phyloP scores from a whole-genome alignment of 2,329 filamentous ascomycete species.

The Hypoxylon sp. region DNA sequence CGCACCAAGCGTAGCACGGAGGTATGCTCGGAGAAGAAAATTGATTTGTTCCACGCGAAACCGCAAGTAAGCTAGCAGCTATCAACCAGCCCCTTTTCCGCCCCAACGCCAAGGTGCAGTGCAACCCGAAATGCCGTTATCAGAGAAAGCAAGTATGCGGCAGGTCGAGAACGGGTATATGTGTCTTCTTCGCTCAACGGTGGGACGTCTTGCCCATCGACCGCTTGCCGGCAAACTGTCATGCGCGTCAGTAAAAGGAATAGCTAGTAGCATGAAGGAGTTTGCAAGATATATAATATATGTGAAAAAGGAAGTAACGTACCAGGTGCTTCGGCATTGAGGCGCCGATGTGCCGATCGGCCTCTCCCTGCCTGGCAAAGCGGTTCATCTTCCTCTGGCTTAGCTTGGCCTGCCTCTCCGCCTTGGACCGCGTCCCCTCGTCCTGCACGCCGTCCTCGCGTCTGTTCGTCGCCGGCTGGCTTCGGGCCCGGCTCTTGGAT shows the following conservation, averaged over 20 bases:
- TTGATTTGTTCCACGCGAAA: background rate
- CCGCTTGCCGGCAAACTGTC: slow-evolving; percentile 85
- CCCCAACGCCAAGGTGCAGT: slow-evolving; percentile 26
- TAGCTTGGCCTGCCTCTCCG: slow-evolving; percentile 86
- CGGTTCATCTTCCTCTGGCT: slow-evolving; percentile 98
- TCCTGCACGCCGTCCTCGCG: slow-evolving; percentile 79
- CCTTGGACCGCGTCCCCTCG: slow-evolving; percentile 73
- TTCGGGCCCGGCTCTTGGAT: slow-evolving; percentile 76
- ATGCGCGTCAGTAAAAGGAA: slow-evolving; percentile 45
- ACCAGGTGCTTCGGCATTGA: slow-evolving; percentile 91
- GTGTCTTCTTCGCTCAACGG: slow-evolving; percentile 56
- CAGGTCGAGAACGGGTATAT: background rate
- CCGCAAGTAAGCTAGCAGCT: slow-evolving; percentile 5
- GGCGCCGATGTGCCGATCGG: slow-evolving; percentile 86
- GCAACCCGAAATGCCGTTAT: slow-evolving; percentile 20
- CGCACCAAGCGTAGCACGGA: background rate
- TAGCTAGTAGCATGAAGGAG: slow-evolving; percentile 1
- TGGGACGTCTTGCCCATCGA: slow-evolving; percentile 88
- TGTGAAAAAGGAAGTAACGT: slow-evolving; percentile 52
- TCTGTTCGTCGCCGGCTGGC: slow-evolving; percentile 69
- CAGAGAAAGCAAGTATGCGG: slow-evolving; percentile 18
- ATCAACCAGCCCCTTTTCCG: slow-evolving; percentile 4
- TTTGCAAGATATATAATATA: too few relatives aligned
- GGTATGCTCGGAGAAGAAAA: background rate
- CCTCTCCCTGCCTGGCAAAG: slow-evolving; percentile 96